A percentile compares a stretch with the other conserved stretches of the same genome.
phyloP scores from a whole-genome alignment of 257 asterid species.

The Ajuga chamaepitys region DNA sequence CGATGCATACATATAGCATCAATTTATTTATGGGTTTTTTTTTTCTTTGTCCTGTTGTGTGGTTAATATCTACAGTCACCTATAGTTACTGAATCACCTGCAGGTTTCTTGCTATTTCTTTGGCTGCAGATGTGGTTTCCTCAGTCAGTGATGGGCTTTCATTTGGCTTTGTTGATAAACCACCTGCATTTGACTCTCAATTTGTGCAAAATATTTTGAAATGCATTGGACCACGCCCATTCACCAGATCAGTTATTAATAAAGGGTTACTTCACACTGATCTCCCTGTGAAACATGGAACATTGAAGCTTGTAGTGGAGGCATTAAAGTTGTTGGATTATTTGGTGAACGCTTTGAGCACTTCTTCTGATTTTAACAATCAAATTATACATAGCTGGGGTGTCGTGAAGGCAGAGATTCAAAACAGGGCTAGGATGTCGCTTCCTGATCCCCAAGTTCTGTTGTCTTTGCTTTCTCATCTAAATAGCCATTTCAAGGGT shows the following conservation, averaged over 20 bases:
- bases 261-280: slow-evolving; percentile 79
- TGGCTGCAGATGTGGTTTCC: slow-evolving; percentile 79
- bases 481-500: slow-evolving; percentile 40
- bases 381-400: slow-evolving; percentile 35
- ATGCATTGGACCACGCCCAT: slow-evolving; percentile 68
- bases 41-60: background rate
- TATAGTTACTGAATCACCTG: slow-evolving; percentile 42
- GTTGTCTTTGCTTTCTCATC: slow-evolving; percentile 62
- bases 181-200: slow-evolving; percentile 35
- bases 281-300: slow-evolving; percentile 68
- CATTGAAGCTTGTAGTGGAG: slow-evolving; percentile 71
- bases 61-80: slow-evolving; percentile 4
- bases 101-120: slow-evolving; percentile 75
- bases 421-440: slow-evolving; percentile 46
- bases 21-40: background rate
- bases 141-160: slow-evolving; percentile 58
- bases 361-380: slow-evolving; percentile 23
- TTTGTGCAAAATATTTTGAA: slow-evolving; percentile 54
- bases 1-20: background rate
- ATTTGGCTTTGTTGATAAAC: slow-evolving; percentile 36
- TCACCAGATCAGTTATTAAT: slow-evolving; percentile 53
- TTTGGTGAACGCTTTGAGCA: slow-evolving; percentile 38
- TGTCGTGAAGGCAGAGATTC: slow-evolving; percentile 51
- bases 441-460: slow-evolving; percentile 86
- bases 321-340: slow-evolving; percentile 63